Percentiles rank a stretch among this genome's conserved stretches.
These are phyloP conservation scores for Aspergillus bertholletiae DNA, from an alignment of 495 filamentous ascomycete genomes.

Conservation along the genomic window DNA sequence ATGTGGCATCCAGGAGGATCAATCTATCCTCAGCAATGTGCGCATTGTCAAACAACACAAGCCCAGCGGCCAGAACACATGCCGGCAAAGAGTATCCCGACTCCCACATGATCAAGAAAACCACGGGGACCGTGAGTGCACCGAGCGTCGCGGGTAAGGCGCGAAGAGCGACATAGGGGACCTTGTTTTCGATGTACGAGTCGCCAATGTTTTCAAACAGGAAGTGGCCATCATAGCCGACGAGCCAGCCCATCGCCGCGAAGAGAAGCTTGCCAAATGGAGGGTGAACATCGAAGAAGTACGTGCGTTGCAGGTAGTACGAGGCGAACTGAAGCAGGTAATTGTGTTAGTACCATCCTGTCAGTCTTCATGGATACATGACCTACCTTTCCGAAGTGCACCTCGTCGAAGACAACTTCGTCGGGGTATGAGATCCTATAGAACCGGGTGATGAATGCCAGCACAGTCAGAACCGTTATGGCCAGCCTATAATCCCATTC, in stretches of 20 bases:
- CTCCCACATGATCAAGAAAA: slow-evolving; percentile 99
- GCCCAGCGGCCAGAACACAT: slow-evolving; percentile 76
- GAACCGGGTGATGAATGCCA: slow-evolving; percentile 90
- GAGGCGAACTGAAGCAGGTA: slow-evolving; percentile 70
- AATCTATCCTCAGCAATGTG: slow-evolving; percentile 96
- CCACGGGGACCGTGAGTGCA: slow-evolving; percentile 87
- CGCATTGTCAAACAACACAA: slow-evolving; percentile 95
- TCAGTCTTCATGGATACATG: slow-evolving; percentile 2
- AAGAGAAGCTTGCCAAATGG: slow-evolving; percentile 74
- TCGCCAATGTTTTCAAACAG: slow-evolving; percentile 99
- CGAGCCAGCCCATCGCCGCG: slow-evolving; percentile 92
- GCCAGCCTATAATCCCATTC: slow-evolving; percentile 87
- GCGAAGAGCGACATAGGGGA: slow-evolving; percentile 93
- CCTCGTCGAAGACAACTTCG: slow-evolving; percentile 98
- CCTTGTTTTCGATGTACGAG: slow-evolving; percentile 94
- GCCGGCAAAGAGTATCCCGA: slow-evolving; percentile 95
- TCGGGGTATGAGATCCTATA: slow-evolving; percentile 92
- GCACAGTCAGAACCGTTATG: slow-evolving; percentile 67
- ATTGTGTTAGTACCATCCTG: slow-evolving; percentile 11
- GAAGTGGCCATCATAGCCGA: slow-evolving; percentile 94
- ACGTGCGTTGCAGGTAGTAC: slow-evolving; percentile 95
- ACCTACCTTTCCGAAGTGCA: slow-evolving; percentile 97
- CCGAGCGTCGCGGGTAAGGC: slow-evolving; percentile 91
- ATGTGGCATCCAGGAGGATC: slow-evolving; percentile 90
- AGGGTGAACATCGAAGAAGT: slow-evolving; percentile 99